Evolutionary conservation across 2,329 filamentous ascomycete genomes (phyloP).

Genomic region (Epichloe festucae): DNA sequence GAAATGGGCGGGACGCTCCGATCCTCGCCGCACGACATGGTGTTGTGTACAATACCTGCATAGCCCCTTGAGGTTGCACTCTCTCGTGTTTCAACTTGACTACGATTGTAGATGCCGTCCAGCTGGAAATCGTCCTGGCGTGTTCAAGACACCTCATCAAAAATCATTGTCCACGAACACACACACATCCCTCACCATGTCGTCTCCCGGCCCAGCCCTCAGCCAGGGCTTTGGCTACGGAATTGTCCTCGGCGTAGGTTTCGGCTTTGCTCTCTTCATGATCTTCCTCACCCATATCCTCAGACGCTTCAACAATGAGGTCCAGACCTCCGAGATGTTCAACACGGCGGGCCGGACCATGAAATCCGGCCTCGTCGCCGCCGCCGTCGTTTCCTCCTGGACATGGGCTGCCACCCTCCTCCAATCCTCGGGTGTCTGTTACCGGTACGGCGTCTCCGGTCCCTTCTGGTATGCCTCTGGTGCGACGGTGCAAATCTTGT

Average conservation of each 20-base stretch:
- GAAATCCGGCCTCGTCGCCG: constrained; percentile 77
- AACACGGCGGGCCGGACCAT: constrained; percentile 78
- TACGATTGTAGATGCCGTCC: too few relatives aligned
- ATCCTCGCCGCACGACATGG: too few relatives aligned
- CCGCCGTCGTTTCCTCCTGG: constrained; percentile 86
- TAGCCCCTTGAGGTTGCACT: too few relatives aligned
- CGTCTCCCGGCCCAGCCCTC: constrained; percentile 22
- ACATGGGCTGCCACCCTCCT: constrained; percentile 81
- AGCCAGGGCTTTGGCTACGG: constrained; percentile 62
- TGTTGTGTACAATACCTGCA: too few relatives aligned
- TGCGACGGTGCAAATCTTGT: constrained; percentile 76
- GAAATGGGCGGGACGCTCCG: too few relatives aligned
- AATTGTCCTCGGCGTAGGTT: constrained; percentile 61
- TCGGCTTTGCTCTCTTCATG: constrained; percentile 63
- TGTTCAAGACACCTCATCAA: too few relatives aligned
- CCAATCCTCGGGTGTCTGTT: constrained; percentile 70
- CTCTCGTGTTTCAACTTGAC: too few relatives aligned
- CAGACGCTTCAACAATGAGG: constrained; percentile 48
- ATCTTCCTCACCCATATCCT: constrained; percentile 59
- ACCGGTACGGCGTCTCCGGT: constrained; percentile 58
- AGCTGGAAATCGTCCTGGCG: too few relatives aligned
- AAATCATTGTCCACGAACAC: too few relatives aligned
- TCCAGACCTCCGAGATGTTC: constrained; percentile 89
- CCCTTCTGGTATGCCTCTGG: constrained; percentile 50
- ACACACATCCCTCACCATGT: constrained; percentile 2